A percentile compares a stretch with the other conserved stretches of the same genome.
Conservation (phyloP, 2,329 filamentous ascomycete species). For the Malbranchea zuffiana region DNA sequence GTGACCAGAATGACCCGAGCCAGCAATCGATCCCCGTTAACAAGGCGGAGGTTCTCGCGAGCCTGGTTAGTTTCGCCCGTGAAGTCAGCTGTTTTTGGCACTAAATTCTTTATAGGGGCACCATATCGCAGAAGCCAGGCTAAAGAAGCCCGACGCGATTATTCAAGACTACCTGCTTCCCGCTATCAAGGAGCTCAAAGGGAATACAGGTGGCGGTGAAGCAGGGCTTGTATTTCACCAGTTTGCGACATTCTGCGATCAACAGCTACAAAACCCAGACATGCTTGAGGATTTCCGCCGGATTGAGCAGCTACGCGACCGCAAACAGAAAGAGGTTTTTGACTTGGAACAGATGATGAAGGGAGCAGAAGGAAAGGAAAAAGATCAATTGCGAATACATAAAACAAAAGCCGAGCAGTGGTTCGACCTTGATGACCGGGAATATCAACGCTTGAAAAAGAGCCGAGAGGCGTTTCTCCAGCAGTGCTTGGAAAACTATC, state of each 20-base stretch:
- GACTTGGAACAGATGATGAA: slow-evolving; percentile 56
- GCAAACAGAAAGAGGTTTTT: slow-evolving; percentile 68
- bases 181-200: slow-evolving; percentile 69
- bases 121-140: slow-evolving; percentile 75
- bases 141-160: slow-evolving; percentile 85
- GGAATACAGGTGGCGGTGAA: slow-evolving; percentile 55
- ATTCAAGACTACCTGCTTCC: slow-evolving; percentile 76
- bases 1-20: slow-evolving; percentile 49
- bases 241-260: slow-evolving; percentile 90
- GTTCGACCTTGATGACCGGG: slow-evolving; percentile 80
- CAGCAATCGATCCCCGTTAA: slow-evolving; percentile 63
- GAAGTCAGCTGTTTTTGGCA: slow-evolving; percentile 12
- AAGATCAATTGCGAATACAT: slow-evolving; percentile 48
- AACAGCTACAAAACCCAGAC: slow-evolving; percentile 80
- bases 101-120: slow-evolving; percentile 47
- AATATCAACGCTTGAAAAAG: slow-evolving; percentile 66
- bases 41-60: slow-evolving; percentile 69
- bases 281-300: slow-evolving; percentile 73
- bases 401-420: slow-evolving; percentile 69
- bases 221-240: slow-evolving; percentile 86
- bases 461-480: slow-evolving; percentile 74
- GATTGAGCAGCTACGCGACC: slow-evolving; percentile 65
- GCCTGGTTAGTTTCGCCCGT: slow-evolving; percentile 45
- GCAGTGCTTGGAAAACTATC: slow-evolving; percentile 84
- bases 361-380: slow-evolving; percentile 41